Evolutionary conservation across 805 yeast species (phyloP).

Genomic region (Metschnikowia matae): DNA sequence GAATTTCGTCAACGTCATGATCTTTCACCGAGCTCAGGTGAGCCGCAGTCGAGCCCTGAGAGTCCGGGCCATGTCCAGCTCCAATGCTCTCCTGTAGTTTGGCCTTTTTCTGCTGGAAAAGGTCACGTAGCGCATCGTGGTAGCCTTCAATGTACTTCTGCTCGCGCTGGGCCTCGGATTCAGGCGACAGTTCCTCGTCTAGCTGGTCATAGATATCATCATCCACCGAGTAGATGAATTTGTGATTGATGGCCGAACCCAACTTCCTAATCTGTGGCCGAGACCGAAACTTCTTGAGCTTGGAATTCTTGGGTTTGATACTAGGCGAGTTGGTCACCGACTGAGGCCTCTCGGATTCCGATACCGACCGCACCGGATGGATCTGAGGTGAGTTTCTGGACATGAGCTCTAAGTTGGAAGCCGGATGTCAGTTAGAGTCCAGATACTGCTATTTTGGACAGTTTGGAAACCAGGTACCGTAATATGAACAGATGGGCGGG

Average conservation of each 20-base stretch:
- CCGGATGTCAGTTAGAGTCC: too few relatives aligned
- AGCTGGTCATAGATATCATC: conserved; percentile 66
- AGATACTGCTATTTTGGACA: too few relatives aligned
- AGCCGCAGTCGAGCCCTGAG: not conserved
- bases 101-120: conserved; percentile 22
- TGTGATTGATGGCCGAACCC: conserved; percentile 19
- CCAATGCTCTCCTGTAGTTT: conserved; percentile 9
- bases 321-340: conserved; percentile 11
- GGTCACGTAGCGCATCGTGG: conserved; percentile 58
- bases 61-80: conserved; percentile 5
- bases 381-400: conserved; percentile 11
- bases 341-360: conserved; percentile 9
- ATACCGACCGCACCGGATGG: conserved; percentile 12
- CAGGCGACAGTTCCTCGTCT: conserved; percentile 39
- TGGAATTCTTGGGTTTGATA: conserved; percentile 9
- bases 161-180: conserved; percentile 39
- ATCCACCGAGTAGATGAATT: conserved; percentile 67
- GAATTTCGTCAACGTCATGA: conserved; percentile 5
- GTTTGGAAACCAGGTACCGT: too few relatives aligned
- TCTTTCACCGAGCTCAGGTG: not conserved
- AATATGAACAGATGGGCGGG: too few relatives aligned
- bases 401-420: not conserved
- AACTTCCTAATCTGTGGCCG: conserved; percentile 32
- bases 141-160: conserved; percentile 62
- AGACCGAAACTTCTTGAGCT: conserved; percentile 20